A percentile compares a stretch with the other conserved stretches of the same genome.
phyloP scores from a whole-genome alignment of 2,329 filamentous ascomycete species.

The Fusarium sp. region DNA sequence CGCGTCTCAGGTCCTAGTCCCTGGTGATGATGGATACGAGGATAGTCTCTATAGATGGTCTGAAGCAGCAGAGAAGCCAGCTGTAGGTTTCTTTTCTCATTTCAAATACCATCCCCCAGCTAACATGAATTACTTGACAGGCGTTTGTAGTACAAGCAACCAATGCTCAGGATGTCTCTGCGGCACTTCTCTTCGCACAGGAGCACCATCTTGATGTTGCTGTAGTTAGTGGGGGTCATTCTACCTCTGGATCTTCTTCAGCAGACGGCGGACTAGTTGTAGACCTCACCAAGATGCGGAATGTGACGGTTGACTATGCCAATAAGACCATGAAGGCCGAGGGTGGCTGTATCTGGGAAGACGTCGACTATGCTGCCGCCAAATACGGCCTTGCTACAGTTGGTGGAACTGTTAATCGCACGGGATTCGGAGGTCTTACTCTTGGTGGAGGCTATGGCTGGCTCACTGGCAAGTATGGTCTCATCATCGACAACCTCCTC shows the following conservation, averaged over 20 bases:
- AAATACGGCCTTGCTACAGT: not conserved
- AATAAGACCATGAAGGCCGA: not conserved
- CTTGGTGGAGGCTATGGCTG: not conserved
- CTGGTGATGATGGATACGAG: not conserved
- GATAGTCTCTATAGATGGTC: not conserved
- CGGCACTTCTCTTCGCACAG: not conserved
- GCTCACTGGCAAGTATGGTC: not conserved
- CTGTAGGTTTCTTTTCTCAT: not conserved
- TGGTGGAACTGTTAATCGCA: not conserved
- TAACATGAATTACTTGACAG: not conserved
- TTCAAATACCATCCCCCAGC: not conserved
- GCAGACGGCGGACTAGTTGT: not conserved
- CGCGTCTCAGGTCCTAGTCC: not conserved
- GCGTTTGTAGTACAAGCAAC: not conserved
- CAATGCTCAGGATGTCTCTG: not conserved
- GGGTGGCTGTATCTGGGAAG: not conserved
- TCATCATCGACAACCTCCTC: not conserved
- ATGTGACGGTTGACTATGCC: not conserved
- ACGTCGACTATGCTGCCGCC: not conserved
- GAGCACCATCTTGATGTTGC: not conserved
- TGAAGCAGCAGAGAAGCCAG: not conserved
- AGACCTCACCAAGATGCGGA: not conserved
- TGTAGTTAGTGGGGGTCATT: not conserved
- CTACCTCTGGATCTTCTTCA: not conserved
- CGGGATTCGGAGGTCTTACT: not conserved